A percentile compares a stretch with the other conserved stretches of the same genome.
Evolutionary conservation across 306 rosid genomes (phyloP).

Genomic region (Corylus heterophylla): DNA sequence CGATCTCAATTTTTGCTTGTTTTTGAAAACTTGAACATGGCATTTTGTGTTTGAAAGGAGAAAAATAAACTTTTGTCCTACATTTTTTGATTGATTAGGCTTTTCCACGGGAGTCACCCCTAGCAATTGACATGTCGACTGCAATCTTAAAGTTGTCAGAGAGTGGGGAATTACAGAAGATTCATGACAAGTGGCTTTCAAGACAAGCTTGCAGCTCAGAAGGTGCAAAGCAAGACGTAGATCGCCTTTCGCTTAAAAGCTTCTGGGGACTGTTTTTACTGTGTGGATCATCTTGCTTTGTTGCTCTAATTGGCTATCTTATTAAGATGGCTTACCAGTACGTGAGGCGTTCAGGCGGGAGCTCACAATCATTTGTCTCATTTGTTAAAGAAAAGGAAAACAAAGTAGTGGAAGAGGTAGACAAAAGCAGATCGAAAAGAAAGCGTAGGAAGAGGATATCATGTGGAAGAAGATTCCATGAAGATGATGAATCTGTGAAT

Average conservation of each 20-base stretch:
- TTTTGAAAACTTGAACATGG: no score
- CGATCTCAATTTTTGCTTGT: no score
- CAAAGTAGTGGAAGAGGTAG: conserved; percentile 5
- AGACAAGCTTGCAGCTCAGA: conserved; percentile 68
- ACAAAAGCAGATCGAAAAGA: conserved; percentile 41
- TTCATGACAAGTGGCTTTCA: conserved; percentile 91
- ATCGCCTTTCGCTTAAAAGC: conserved; percentile 70
- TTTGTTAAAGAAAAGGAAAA: conserved; percentile 73
- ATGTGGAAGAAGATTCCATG: conserved; percentile 25
- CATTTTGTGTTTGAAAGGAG: no score
- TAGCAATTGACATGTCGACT: conserved; percentile 83
- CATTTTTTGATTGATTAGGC: neutral
- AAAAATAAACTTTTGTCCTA: no score
- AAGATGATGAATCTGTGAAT: conserved; percentile 26
- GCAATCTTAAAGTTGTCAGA: conserved; percentile 73
- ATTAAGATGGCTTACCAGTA: conserved; percentile 54
- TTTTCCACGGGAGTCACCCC: conserved; percentile 66
- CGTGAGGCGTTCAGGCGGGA: conserved; percentile 32
- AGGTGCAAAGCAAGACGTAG: conserved; percentile 60
- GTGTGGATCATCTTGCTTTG: conserved; percentile 68
- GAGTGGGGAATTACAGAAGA: conserved; percentile 81
- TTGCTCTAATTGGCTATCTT: conserved; percentile 63
- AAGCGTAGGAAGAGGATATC: conserved; percentile 54
- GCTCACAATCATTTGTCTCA: conserved; percentile 54
- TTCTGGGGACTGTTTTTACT: conserved; percentile 76